Conservation (phyloP, 495 filamentous ascomycete species). For the Tuber indicum region DNA sequence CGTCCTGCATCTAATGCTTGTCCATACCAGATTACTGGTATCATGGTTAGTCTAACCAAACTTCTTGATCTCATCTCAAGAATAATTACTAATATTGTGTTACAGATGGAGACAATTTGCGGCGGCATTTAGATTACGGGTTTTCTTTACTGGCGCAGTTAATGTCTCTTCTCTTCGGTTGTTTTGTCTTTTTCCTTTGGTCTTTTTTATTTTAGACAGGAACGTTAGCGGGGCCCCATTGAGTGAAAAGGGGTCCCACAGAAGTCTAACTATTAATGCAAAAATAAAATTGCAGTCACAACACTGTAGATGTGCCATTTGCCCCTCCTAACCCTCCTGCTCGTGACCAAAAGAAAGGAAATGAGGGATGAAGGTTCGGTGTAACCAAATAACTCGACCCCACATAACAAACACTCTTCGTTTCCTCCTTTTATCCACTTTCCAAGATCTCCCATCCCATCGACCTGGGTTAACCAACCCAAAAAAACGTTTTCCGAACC, state of each 20-base stretch:
- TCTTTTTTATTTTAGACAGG: constrained; percentile 11
- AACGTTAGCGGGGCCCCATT: background rate
- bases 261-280: background rate
- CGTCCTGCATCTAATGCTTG: constrained; percentile 91
- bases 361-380: background rate
- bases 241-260: background rate
- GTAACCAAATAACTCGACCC: background rate
- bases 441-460: background rate
- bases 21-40: constrained; percentile 93
- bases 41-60: constrained; percentile 54
- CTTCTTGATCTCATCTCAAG: constrained; percentile 44
- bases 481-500: constrained; percentile 2
- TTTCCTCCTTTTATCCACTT: background rate
- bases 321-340: background rate
- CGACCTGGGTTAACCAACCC: background rate
- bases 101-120: constrained; percentile 25
- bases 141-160: constrained; percentile 17
- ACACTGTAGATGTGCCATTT: background rate
- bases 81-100: background rate
- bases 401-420: background rate
- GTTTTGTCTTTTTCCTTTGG: constrained; percentile 10
- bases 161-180: constrained; percentile 21
- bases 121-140: constrained; percentile 22
- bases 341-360: background rate
- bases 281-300: background rate